Conservation (phyloP, 192 early-diverging fungal genomes). For the Entrophospora sp. region DNA sequence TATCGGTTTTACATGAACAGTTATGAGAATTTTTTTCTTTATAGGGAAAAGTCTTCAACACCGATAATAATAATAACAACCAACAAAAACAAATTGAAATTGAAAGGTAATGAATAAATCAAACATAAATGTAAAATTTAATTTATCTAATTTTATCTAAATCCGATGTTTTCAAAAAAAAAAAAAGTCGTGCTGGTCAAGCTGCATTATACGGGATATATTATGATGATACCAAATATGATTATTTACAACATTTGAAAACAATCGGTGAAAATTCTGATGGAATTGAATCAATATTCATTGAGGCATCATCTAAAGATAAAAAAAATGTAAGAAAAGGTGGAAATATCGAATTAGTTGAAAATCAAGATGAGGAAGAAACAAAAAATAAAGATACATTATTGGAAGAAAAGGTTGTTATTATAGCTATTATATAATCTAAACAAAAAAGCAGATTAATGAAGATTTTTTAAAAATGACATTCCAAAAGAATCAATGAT, state of each 20-base stretch:
- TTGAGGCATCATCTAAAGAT: constrained; percentile 54
- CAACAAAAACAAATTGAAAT: neutral
- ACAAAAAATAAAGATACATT: too few relatives aligned
- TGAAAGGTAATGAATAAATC: neutral
- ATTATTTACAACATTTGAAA: constrained; percentile 90
- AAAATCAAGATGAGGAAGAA: too few relatives aligned
- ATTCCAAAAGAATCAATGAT: constrained; percentile 4
- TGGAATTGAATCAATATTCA: constrained; percentile 64
- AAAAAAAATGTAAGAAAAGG: constrained; percentile 43
- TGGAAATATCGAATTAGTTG: constrained; percentile 20
- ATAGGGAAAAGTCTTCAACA: constrained; percentile 25
- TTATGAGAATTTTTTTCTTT: too few relatives aligned
- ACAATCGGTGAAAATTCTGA: constrained; percentile 66
- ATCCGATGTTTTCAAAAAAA: too few relatives aligned
- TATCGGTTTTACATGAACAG: too few relatives aligned
- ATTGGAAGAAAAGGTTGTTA: too few relatives aligned
- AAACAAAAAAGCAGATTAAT: too few relatives aligned
- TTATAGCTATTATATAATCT: too few relatives aligned
- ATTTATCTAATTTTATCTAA: too few relatives aligned
- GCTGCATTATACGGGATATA: constrained; percentile 86
- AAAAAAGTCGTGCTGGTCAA: constrained; percentile 44
- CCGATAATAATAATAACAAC: neutral
- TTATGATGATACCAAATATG: constrained; percentile 85
- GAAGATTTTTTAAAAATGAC: too few relatives aligned
- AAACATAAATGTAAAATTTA: too few relatives aligned